Conservation (phyloP, 2,329 filamentous ascomycete genomes). For the Nakataea oryzae region DNA sequence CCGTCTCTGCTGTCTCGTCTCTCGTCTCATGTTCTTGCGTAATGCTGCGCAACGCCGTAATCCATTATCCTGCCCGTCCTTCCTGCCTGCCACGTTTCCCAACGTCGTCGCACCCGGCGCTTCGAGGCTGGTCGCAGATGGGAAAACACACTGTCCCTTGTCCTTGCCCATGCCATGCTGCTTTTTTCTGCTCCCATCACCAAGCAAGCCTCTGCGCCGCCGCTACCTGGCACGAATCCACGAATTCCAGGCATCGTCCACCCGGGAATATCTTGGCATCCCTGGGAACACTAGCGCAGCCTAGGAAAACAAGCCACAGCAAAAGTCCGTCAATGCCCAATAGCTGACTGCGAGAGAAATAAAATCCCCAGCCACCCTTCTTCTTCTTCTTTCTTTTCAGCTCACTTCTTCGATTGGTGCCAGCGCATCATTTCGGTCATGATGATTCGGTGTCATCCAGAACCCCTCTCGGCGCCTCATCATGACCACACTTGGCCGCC, state of each 20-base stretch:
- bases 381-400: neutral
- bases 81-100: neutral
- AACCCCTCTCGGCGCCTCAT: neutral
- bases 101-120: neutral
- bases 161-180: no score
- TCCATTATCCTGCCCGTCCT: no score
- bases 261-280: no score
- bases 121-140: neutral
- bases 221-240: no score
- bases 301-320: neutral
- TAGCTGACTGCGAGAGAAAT: no score
- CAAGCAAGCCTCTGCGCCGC: no score
- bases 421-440: neutral
- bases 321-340: no score
- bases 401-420: neutral
- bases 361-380: neutral
- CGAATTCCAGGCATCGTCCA: no score
- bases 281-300: no score
- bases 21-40: neutral
- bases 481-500: neutral
- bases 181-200: no score
- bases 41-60: neutral
- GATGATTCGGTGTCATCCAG: neutral
- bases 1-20: neutral
- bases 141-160: no score